Base-by-base conservation (phyloP, 495 filamentous ascomycete genomes). In the Hyaloscypha variabilis region DNA sequence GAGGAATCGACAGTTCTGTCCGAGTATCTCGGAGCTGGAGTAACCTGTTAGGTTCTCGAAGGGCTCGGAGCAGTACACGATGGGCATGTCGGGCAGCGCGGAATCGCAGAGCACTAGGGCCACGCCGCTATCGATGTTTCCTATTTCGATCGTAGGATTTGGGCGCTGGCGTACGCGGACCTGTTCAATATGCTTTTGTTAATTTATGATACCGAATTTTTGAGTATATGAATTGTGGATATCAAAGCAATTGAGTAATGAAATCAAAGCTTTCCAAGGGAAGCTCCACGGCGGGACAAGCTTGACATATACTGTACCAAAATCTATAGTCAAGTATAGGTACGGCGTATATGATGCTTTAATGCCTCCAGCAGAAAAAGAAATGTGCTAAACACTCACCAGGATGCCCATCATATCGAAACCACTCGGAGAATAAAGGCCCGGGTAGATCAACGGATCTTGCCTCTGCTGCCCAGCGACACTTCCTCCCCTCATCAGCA, bases 1-100 rank as follows among this genome's bases (percentile, higher is more conserved):
- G 24, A 85, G 67, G 60, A 85, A 83, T n/a, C 83, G 81, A 60
- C 82, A 84, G 71, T 85, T 85, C 21, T 68, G 60, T 0, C 81
- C 80, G n/a, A 81, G 34, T 11, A 79, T 72, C 62, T 85, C 81
- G 34, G 54, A 26, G 2, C 46, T 49, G 3, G 72, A 55, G 65
- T 84, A 85, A 6, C 81, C 82, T 0, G 81, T 82, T 60, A 84
- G 68, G 17, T 72, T 56, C 36, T 67, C 63, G 71, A 82, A 84
- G 3, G 76, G 39, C 5, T 77, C 74, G 17, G 81, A 80, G 13
- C 76, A 78, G 62, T 85, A 85, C 21, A 84, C 73, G 54, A 85
- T 78, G 29, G 83, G 82, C 24, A 67, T 69, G 63, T 84, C 81
- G 10, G 73, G 74, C 23, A 71, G 66, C 23, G 71, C 65, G 31